These are phyloP conservation scores for Drechslerella stenobrocha DNA, from an alignment of 2,329 filamentous ascomycete species.

Conservation along the genomic window DNA sequence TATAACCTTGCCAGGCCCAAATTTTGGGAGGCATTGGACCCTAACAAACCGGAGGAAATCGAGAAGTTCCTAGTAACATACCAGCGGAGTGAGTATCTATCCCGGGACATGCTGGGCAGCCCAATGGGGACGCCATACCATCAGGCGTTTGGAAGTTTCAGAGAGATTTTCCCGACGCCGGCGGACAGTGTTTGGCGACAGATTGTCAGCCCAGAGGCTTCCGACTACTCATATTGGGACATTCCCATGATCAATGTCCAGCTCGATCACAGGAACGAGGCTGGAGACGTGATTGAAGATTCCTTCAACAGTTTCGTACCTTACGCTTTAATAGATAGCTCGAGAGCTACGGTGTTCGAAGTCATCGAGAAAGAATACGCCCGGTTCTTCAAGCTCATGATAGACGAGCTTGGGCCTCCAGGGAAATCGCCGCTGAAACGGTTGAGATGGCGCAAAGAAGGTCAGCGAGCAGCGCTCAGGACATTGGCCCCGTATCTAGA, in stretches of 20 bases:
- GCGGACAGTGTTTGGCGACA: conserved; percentile 33
- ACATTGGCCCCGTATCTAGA: conserved; percentile 11
- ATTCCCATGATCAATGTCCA: conserved; percentile 47
- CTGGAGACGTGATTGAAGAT: conserved; percentile 11
- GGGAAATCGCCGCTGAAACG: conserved; percentile 25
- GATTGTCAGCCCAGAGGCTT: conserved; percentile 15
- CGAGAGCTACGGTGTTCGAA: conserved; percentile 27
- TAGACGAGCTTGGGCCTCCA: conserved; percentile 27
- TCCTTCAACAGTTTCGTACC: conserved; percentile 34
- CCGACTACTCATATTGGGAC: conserved; percentile 36
- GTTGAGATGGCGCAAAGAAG: conserved; percentile 25
- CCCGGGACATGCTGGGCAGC: conserved; percentile 20
- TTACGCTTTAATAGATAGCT: conserved; percentile 23
- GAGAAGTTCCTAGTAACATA: conserved; percentile 4
- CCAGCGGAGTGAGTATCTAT: conserved; percentile 14
- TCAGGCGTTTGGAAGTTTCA: conserved; percentile 40
- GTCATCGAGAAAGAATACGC: conserved; percentile 39
- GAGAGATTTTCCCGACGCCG: conserved; percentile 41
- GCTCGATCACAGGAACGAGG: conserved; percentile 27
- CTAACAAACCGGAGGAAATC: conserved; percentile 4
- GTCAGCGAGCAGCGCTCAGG: conserved; percentile 18
- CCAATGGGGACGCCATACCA: conserved; percentile 36
- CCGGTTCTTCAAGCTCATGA: conserved; percentile 33
- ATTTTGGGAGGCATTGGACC: conserved; percentile 5
- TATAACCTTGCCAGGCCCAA: conserved; percentile 28